Conservation (phyloP, 345 rosid genomes). For the Eutrema japonicum region DNA sequence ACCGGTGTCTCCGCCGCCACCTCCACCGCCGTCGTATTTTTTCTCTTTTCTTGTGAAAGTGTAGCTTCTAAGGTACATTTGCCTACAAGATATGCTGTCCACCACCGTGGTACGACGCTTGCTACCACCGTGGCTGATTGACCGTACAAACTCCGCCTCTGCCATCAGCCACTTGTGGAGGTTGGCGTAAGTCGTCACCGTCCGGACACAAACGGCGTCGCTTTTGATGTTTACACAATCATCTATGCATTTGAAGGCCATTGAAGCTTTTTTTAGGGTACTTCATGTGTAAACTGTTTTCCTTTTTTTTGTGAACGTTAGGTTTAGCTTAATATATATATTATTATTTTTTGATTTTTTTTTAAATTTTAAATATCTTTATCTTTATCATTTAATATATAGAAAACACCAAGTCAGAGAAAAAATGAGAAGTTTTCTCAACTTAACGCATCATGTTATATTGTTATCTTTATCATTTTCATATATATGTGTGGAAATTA, state of each 20-base stretch:
- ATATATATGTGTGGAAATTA: not conserved
- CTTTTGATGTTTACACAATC: slow-evolving; percentile 59
- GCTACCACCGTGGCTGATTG: slow-evolving; percentile 40
- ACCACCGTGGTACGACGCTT: slow-evolving; percentile 42
- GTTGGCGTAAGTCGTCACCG: slow-evolving; percentile 56
- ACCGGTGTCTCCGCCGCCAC: not conserved
- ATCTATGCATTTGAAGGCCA: slow-evolving; percentile 66
- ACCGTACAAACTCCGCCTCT: slow-evolving; percentile 56
- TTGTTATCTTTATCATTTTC: no score
- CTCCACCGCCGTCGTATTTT: not conserved
- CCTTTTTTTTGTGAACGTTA: not conserved
- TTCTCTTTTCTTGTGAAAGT: slow-evolving; percentile 57
- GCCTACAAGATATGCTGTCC: slow-evolving; percentile 73
- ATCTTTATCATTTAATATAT: not conserved
- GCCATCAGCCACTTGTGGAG: slow-evolving; percentile 73
- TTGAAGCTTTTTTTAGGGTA: slow-evolving; percentile 27
- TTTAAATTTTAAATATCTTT: not conserved
- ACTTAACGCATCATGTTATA: not conserved
- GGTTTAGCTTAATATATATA: slow-evolving; percentile 14
- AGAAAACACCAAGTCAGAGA: slow-evolving; percentile 22
- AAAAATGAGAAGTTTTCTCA: slow-evolving; percentile 29
- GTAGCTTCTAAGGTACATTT: slow-evolving; percentile 81
- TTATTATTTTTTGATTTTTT: no score
- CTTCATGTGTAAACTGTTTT: not conserved
- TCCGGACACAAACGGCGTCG: slow-evolving; percentile 50